Base-by-base conservation (phyloP, 2,329 filamentous ascomycete genomes). In the Aspergillus hortae region DNA sequence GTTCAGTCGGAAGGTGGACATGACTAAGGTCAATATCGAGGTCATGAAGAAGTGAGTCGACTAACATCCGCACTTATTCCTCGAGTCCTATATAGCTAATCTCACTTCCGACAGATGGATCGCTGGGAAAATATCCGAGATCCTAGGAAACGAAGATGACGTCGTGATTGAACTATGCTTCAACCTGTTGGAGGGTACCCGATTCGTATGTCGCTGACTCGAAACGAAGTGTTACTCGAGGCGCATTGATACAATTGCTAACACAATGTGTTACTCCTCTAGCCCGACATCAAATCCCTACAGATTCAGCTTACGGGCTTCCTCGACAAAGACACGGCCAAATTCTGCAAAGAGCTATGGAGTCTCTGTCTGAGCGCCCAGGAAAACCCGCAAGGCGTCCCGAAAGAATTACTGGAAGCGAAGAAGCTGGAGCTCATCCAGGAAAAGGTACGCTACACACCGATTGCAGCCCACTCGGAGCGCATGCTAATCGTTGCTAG, bases 251-350 rank as follows among this genome's bases (percentile, higher is more conserved):
- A 30, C 44, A 33, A 11, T 43, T 23, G 53, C 65, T 65, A 54
- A 67, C 46, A 44, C 41, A 12, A 25, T 27, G 11, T 23, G 17
- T 58, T 23, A 38, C 46, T 55, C 64, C 21, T 35, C 17, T 62
- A 97, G 92, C 94, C 92, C 58, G 90, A 97, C 69, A 94, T 97
- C 73, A 99, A 97, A 74, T 85, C 88, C 43, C 81, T 97, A 50
- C 94, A 99, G 68, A 96, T 96, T 61, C 88, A 95, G 64, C 85
- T 99, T 57, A 94, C 90, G 1, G 94, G 92, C 2, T 99, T 99
- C 65, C 83, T 99, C 61, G 92, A 96, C 65, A 92, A 95, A 70
- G 90, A 97, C 60, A 94, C 91, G 0, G 79, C 90, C 1, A 74
- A 80, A 0, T 99, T 99, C 67, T 96, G 92, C 72, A 92, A 95